A percentile compares a stretch with the other conserved stretches of the same genome.
These are phyloP conservation scores for Aureobasidium sp. DNA, from an alignment of 2,329 filamentous ascomycete genomes.

Conservation along the genomic window DNA sequence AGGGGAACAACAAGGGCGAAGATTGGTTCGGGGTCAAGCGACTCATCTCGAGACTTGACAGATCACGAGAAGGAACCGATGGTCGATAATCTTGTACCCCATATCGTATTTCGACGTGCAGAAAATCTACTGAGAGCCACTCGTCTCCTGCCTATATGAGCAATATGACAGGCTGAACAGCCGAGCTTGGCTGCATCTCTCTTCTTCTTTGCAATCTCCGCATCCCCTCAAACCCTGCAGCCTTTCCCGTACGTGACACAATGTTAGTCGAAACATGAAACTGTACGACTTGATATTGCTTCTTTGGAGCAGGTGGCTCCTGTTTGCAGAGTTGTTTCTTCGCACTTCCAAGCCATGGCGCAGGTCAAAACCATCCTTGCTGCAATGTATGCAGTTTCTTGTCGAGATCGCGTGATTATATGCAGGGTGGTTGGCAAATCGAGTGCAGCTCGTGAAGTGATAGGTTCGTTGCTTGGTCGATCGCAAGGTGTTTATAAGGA, in stretches of 20 bases:
- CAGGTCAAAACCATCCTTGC: neutral
- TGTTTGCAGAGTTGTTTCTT: neutral
- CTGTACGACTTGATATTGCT: neutral
- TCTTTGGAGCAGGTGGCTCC: neutral
- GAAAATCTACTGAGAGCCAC: neutral
- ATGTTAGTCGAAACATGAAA: conserved; percentile 1
- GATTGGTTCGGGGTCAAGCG: conserved; percentile 95
- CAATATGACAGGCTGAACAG: conserved; percentile 1
- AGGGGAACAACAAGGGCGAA: conserved; percentile 66
- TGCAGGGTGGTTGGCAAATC: conserved; percentile 1
- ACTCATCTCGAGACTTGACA: conserved; percentile 67
- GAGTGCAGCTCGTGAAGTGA: neutral
- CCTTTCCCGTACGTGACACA: conserved; percentile 4
- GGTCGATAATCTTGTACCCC: conserved; percentile 15
- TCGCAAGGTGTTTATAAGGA: neutral
- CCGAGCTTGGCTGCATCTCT: conserved; percentile 8
- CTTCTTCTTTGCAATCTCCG: conserved; percentile 3
- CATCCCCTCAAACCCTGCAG: neutral
- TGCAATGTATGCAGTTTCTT: neutral
- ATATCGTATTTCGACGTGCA: neutral
- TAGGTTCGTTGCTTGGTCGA: neutral
- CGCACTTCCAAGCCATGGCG: neutral
- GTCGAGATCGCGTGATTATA: neutral
- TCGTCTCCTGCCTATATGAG: neutral
- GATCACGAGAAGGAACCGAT: conserved; percentile 23